phyloP scores from a whole-genome alignment of 2,329 filamentous ascomycete species.

The Aspergillus sp. region DNA sequence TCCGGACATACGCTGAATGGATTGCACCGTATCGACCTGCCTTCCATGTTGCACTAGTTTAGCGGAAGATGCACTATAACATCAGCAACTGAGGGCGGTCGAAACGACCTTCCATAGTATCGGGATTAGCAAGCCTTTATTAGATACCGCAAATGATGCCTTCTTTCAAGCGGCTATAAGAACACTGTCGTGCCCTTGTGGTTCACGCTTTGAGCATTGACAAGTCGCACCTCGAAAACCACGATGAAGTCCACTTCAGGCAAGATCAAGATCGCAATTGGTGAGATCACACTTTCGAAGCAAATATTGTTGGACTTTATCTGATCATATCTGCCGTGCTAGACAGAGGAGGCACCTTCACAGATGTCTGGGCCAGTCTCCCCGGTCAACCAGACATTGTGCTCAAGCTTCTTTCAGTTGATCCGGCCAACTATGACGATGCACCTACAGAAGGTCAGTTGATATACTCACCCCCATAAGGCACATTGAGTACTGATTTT shows the following conservation, averaged over 20 bases:
- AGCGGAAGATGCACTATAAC: no score
- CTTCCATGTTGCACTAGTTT: neutral
- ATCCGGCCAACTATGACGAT: slow-evolving; percentile 41
- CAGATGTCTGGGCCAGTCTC: slow-evolving; percentile 38
- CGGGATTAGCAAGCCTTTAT: no score
- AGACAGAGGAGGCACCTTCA: slow-evolving; percentile 43
- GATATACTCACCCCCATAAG: slow-evolving; percentile 22
- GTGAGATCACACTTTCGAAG: slow-evolving; percentile 61
- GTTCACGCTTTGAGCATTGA: neutral
- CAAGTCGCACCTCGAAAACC: neutral
- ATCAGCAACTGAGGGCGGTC: no score
- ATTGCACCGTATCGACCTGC: slow-evolving; percentile 8
- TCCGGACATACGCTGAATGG: neutral
- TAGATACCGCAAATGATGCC: no score
- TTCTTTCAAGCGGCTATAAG: neutral
- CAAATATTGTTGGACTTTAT: slow-evolving; percentile 78
- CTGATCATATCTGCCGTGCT: slow-evolving; percentile 33
- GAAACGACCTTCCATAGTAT: no score
- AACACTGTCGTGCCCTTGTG: neutral
- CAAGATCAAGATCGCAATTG: slow-evolving; percentile 11
- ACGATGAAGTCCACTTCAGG: neutral
- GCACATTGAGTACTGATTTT: slow-evolving; percentile 47
- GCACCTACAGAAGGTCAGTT: slow-evolving; percentile 67
- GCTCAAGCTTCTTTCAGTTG: slow-evolving; percentile 40
- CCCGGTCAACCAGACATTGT: slow-evolving; percentile 38